These are phyloP conservation scores for Tremella yokohamensis DNA, from an alignment of 768 basidiomycete species.

Conservation along the genomic window DNA sequence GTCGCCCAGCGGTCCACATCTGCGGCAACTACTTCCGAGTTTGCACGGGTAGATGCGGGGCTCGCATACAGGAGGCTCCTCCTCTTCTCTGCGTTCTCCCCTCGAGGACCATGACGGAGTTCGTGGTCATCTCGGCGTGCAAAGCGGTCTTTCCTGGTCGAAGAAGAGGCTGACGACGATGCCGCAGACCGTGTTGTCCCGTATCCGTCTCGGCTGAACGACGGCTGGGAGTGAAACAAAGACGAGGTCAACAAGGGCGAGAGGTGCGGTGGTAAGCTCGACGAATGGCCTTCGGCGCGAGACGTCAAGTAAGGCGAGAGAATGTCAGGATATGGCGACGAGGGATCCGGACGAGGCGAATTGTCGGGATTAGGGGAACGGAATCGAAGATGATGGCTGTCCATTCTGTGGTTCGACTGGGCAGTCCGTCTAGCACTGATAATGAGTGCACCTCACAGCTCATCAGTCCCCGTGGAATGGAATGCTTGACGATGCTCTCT, in stretches of 20 bases:
- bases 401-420: not conserved
- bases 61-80: no score
- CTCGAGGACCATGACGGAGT: no score
- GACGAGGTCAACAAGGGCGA: not conserved
- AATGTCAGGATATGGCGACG: conserved; percentile 24
- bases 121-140: no score
- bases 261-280: conserved; percentile 5
- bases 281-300: not conserved
- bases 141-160: no score
- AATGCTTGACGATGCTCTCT: no score
- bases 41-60: no score
- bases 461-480: no score
- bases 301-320: conserved; percentile 5
- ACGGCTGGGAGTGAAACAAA: not conserved
- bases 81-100: no score
- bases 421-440: no score
- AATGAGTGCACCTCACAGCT: no score
- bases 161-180: not conserved
- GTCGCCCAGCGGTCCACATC: no score
- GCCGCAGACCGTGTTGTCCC: not conserved
- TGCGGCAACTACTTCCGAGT: no score
- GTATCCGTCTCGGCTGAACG: not conserved
- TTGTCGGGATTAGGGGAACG: conserved; percentile 37
- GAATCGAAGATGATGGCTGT: conserved; percentile 14
- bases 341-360: conserved; percentile 26